Evolutionary conservation across 768 basidiomycete genomes (phyloP), one percentile per base, ranked within the genome.

Genomic region (Fomitopsis pulvina): DNA sequence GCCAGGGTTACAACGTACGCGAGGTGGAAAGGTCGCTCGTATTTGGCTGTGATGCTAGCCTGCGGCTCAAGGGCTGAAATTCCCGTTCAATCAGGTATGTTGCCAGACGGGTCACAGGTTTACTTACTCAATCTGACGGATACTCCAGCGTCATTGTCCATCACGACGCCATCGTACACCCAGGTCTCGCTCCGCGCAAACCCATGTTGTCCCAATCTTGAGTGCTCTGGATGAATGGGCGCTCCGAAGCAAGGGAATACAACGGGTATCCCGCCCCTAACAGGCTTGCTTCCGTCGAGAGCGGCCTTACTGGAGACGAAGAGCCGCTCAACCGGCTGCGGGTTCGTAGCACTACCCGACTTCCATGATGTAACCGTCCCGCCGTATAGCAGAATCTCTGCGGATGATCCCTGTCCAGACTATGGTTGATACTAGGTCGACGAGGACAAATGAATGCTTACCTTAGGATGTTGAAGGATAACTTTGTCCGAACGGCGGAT

Each of bases 241-340:
- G 88, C 73, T 2, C 95, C 94, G 60, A 97, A 98, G 69, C 87
- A 91, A 38, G 87, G 85, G 65, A 92, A 96, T 38, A 90, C 83
- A 30, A 83, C 65, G 30, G 68, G 78, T 41, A 75, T 80, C 0
- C 77, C 76, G 26, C 76, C 75, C 16, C 81, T 75, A 18, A 84
- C 77, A 1, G 92, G 80, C 68, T 90, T 92, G 30, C 80, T 79
- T 1, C 88, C 89, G 59, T 95, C 91, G 1, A 92, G 69, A 7
- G 72, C 68, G 1, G 94, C 83, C 63, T 88, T 92, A 10, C 77
- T 75, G 9, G 89, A 92, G 4, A 95, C 71, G 58, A 94, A 97
- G 24, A 96, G 71, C 10, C 87, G 73, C 62, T 95, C 92, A 32
- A 67, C 60, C 0, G 76, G 70, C 18, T 63, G 60, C 6, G 67